phyloP scores from a whole-genome alignment of 257 asterid species.

The Solanum appendiculatum region DNA sequence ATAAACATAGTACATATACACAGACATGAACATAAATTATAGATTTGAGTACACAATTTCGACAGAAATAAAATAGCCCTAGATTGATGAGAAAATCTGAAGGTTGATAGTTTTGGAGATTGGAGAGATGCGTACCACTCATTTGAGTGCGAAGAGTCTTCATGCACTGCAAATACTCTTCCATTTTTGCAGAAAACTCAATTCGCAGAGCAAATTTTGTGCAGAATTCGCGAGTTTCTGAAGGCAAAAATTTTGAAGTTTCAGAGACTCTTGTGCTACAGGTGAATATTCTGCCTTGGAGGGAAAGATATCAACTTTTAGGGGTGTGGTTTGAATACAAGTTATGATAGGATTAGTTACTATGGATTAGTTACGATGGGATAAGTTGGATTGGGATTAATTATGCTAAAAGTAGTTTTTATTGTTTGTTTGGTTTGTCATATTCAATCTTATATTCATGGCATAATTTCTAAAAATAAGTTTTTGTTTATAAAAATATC shows the following conservation, averaged over 20 bases:
- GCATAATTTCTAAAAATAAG: too few relatives aligned
- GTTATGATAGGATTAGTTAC: too few relatives aligned
- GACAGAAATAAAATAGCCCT: not conserved
- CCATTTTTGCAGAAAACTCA: conserved; percentile 33
- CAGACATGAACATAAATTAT: not conserved
- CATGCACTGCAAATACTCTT: conserved; percentile 73
- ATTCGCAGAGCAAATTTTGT: not conserved
- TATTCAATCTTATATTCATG: too few relatives aligned
- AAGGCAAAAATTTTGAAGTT: not conserved
- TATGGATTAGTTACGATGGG: too few relatives aligned
- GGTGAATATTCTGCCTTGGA: not conserved
- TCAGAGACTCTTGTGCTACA: not conserved
- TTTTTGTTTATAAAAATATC: too few relatives aligned
- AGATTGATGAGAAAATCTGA: not conserved
- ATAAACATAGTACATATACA: not conserved
- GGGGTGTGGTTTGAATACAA: too few relatives aligned
- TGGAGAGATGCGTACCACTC: conserved; percentile 39
- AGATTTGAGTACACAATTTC: not conserved
- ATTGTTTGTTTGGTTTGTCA: too few relatives aligned
- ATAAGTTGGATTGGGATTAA: too few relatives aligned
- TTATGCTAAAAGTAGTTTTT: too few relatives aligned
- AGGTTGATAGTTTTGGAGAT: not conserved
- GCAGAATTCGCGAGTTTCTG: not conserved
- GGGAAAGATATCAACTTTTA: not conserved
- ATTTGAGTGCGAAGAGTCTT: conserved; percentile 79